phyloP scores from a whole-genome alignment of 2,329 filamentous ascomycete genomes.

The Stenocarpella maydis region DNA sequence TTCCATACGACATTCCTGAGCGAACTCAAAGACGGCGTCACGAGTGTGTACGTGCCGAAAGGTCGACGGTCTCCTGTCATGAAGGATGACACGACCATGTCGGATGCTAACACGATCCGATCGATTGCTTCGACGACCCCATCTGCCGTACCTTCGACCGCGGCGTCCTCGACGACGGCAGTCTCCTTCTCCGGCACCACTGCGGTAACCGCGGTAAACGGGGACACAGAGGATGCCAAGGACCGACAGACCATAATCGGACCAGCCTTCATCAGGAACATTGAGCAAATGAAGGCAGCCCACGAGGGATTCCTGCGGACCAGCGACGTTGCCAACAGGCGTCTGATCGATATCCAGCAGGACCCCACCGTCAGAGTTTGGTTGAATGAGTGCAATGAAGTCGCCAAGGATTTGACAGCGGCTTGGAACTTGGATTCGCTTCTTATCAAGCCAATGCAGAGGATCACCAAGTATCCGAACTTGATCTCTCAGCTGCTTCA shows the following conservation, averaged over 20 bases:
- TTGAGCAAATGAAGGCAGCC: constrained; percentile 66
- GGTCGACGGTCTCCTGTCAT: constrained; percentile 52
- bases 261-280: constrained; percentile 62
- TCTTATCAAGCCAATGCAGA: constrained; percentile 96
- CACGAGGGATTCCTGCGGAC: constrained; percentile 71
- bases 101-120: constrained; percentile 43
- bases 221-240: constrained; percentile 58
- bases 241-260: constrained; percentile 63
- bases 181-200: constrained; percentile 37
- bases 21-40: constrained; percentile 80
- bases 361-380: constrained; percentile 77
- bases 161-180: constrained; percentile 34
- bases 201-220: constrained; percentile 45
- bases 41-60: constrained; percentile 78
- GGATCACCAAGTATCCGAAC: constrained; percentile 92
- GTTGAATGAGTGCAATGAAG: constrained; percentile 91
- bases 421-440: constrained; percentile 96
- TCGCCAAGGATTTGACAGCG: constrained; percentile 88
- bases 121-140: constrained; percentile 49
- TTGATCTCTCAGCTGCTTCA: constrained; percentile 82
- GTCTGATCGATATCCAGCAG: constrained; percentile 68
- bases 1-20: constrained; percentile 85
- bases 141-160: constrained; percentile 38
- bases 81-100: constrained; percentile 42
- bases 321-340: constrained; percentile 68